These are phyloP conservation scores for Saccharomycopsis fodiens DNA, from an alignment of 805 yeast genomes.

Conservation along the genomic window DNA sequence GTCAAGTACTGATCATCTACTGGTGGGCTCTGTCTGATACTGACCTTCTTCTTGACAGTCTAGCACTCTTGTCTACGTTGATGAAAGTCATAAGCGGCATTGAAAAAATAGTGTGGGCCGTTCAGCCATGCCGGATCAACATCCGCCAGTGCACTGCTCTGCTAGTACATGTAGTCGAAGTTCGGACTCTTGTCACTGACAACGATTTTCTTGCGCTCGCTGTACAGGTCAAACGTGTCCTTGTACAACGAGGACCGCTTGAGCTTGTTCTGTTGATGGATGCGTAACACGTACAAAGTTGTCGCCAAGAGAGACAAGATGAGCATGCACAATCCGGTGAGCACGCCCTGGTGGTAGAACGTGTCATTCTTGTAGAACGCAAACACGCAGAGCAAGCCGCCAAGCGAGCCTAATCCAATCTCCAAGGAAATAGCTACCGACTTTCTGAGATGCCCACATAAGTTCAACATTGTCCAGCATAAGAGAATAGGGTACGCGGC, in stretches of 20 bases:
- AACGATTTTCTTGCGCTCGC: slow-evolving; percentile 2
- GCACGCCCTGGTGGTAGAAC: background rate
- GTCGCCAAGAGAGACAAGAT: background rate
- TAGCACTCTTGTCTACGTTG: no score
- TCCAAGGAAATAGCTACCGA: slow-evolving; percentile 32
- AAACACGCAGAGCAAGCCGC: slow-evolving; percentile 2
- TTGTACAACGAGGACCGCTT: slow-evolving; percentile 6
- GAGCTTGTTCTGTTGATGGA: background rate
- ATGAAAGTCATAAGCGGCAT: no score
- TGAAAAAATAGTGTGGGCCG: no score
- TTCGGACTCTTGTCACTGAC: slow-evolving; percentile 9
- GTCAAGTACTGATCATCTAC: no score
- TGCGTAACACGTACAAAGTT: background rate
- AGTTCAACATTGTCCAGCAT: slow-evolving; percentile 43
- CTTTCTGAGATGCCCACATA: slow-evolving; percentile 42
- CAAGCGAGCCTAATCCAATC: slow-evolving; percentile 1
- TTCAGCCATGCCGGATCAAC: no score
- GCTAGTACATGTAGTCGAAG: slow-evolving; percentile 8
- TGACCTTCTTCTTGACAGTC: no score
- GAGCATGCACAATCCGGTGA: slow-evolving; percentile 1
- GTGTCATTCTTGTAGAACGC: background rate
- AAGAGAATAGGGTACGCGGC: slow-evolving; percentile 19
- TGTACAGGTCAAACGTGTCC: background rate
- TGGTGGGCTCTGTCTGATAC: no score
- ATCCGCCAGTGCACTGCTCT: no score